phyloP scores from a whole-genome alignment of 73 alveolate genomes.

The Paramecium pentaurelia region DNA sequence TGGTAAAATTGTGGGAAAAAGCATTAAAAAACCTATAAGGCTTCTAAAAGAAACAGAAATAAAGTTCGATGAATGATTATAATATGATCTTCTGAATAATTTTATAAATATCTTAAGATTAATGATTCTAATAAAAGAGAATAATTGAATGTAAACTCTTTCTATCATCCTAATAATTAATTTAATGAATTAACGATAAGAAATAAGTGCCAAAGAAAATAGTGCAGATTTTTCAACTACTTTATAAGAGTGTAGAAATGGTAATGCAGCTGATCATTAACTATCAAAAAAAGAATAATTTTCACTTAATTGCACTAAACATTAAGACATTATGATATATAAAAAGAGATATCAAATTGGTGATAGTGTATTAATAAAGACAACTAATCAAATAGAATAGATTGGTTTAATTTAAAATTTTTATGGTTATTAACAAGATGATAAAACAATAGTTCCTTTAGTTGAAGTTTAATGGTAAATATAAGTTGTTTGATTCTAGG shows the following conservation, averaged over 20 bases:
- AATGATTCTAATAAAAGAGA: not conserved
- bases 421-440: not conserved
- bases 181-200: not conserved
- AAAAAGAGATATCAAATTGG: slow-evolving; percentile 2
- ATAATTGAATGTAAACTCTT: too few species aligned
- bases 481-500: not conserved
- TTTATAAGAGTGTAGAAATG: not conserved
- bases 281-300: not conserved
- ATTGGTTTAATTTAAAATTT: not conserved
- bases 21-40: not conserved
- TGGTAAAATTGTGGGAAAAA: not conserved
- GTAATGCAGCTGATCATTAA: not conserved
- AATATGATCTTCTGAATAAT: not conserved
- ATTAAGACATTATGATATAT: not conserved
- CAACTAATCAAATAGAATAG: slow-evolving; percentile 5
- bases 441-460: slow-evolving; percentile 16
- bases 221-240: slow-evolving; percentile 11
- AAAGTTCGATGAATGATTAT: not conserved
- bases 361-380: not conserved
- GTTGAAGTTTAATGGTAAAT: slow-evolving; percentile 28
- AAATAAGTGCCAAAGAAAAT: slow-evolving; percentile 13
- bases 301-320: not conserved
- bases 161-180: too few species aligned
- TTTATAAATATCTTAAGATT: not conserved
- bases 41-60: not conserved